Evolutionary conservation across 345 rosid species (phyloP), one percentile per base, ranked within the genome.

Genomic region (Tarenaya hassleriana): DNA sequence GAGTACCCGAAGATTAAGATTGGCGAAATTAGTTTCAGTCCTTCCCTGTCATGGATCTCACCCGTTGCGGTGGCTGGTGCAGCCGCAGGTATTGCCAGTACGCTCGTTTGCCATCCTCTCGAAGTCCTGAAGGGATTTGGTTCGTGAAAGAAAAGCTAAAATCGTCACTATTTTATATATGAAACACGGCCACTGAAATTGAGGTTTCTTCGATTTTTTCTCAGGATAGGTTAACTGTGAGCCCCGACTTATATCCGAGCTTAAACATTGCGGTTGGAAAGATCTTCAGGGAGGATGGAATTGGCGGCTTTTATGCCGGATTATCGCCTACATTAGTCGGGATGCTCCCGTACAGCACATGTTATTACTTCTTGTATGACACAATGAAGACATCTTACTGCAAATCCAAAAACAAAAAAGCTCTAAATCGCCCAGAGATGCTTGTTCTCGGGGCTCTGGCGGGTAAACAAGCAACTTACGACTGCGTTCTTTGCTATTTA

Each of bases 321-420:
- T 32, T 94, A 50, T 71, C 77, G 42, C 99, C 99, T 13, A 86
- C 97, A 4, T 59, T 92, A 53, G 60, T 86, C 0, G 99, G 99
- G 55, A 92, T 92, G 99, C 95, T 92, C 72, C 99, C 99, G 0
- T 90, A 86, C 60, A 83, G 94, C 70, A 92, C 99, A 8, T 85
- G 97, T 71, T 94, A 74, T 70, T 94, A 94, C 73, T 94, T 88
- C 66, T 78, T 94, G 81, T 86, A 88, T 41, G 99, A 88, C 69
- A 83, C 69, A 6, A 57, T 79, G 60, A 88, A 94, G 77, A 82
- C 56, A 12, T 62, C 84, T 0, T 88, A 94, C 60, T 88, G 99
- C 61, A 40, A 74, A 41, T 45, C 81, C 53, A 83, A 83, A 77
- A 83, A 86, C 50, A 92, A 88, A 48, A 88, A 78, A 69, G 62